Base-by-base conservation (phyloP, 2,329 filamentous ascomycete genomes). In the Acephala macrosclerotiorum region DNA sequence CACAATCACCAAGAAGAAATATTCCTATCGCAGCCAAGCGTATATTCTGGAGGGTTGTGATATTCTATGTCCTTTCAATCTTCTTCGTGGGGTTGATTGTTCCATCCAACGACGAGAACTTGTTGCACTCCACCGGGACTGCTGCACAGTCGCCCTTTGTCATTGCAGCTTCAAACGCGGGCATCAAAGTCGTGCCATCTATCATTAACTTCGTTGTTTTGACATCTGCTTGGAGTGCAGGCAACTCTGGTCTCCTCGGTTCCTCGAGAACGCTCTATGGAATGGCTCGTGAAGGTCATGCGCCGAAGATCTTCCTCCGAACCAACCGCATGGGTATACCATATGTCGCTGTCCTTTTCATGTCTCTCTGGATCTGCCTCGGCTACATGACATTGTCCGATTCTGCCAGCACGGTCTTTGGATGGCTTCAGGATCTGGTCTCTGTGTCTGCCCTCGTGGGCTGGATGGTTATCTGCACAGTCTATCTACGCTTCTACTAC, bases 141-240 rank as follows among this genome's bases (percentile, higher is more conserved):
- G 83, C 85, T 8, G 83, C 84, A 1, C 81, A 85, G 72, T 81
- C 78, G 2, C 90, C 89, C 14, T 92, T 90, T 73, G 91, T 94
- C 64, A 91, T 94, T 69, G 91, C 91, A 20, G 88, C 90, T 47
- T 82, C 85, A 11, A 85, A 87, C 22, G 91, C 91, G 1, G 88
- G 89, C 0, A 89, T 94, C 65, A 83, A 82, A 9, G 89, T 85
- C 3, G 85, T 94, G 3, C 89, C 91, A 0, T 88, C 87, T 8
- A 85, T 95, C 61, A 89, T 95, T 77, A 95, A 95, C 75, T 91
- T 90, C 40, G 83, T 94, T 36, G 89, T 94, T 71, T 83, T 94
- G 70, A 91, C 89, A 0, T 90, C 88, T 0, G 90, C 89, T 0
- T 89, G 87, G 79, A 92, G 89, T 0, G 84, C 90, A 0, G 89